phyloP scores from a whole-genome alignment of 345 rosid species.

The Noccaea bulbosa region DNA sequence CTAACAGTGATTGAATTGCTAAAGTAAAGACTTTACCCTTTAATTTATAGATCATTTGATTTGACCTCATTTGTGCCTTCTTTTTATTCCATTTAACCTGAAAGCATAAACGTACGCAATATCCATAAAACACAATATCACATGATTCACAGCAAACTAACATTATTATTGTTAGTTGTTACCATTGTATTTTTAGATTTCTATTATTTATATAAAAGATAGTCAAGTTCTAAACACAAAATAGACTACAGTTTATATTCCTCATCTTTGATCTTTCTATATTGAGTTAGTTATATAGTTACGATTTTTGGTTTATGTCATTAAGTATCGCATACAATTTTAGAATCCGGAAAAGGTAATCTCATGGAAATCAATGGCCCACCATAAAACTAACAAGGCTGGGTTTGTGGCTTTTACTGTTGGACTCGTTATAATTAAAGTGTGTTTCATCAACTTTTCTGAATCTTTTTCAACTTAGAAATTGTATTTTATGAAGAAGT shows the following conservation, averaged over 20 bases:
- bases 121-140: neutral
- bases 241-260: neutral
- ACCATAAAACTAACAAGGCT: slow-evolving; percentile 39
- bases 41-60: slow-evolving; percentile 24
- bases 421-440: slow-evolving; percentile 44
- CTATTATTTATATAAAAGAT: neutral
- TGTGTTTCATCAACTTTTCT: slow-evolving; percentile 33
- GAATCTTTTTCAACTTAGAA: slow-evolving; percentile 26
- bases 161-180: neutral
- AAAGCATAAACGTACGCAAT: slow-evolving; percentile 2
- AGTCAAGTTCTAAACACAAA: neutral
- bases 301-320: slow-evolving; percentile 2
- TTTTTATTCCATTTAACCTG: slow-evolving; percentile 5
- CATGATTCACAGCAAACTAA: neutral
- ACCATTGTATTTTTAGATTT: neutral
- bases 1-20: slow-evolving; percentile 11
- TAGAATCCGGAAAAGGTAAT: neutral
- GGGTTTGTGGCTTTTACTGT: slow-evolving; percentile 45
- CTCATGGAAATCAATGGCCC: slow-evolving; percentile 27
- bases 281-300: neutral
- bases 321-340: slow-evolving; percentile 5
- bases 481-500: slow-evolving; percentile 33
- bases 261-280: neutral
- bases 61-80: slow-evolving; percentile 19
- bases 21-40: slow-evolving; percentile 28